Evolutionary conservation across 2,329 filamentous ascomycete genomes (phyloP), one percentile per base, ranked within the genome.

Genomic region (Aureobasidium vineae): DNA sequence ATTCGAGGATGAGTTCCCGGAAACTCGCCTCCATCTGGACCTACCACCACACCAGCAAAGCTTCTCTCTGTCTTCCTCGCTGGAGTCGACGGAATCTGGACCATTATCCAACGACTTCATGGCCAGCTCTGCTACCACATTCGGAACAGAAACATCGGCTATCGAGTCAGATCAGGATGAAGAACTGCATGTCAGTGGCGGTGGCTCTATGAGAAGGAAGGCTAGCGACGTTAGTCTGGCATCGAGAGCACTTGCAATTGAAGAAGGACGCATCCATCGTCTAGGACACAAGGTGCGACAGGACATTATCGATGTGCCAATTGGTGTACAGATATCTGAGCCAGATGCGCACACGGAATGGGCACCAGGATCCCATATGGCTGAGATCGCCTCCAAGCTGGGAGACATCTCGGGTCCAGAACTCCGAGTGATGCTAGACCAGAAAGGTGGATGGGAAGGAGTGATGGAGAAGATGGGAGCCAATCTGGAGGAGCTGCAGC

Each of bases 1-100:
- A 33, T 99, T 98, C 75, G 95, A 98, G 76, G 90, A 96, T 75
- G 94, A 98, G 77, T 98, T 92, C 73, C 95, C 95, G 0, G 94
- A 98, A 74, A 96, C 91, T 0, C 87, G 91, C 41, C 81, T 86
- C 49, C 71, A 74, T 19, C 69, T 69, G 7, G 68, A 67, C 70
- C 71, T 33, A n/a, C 59, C 45, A n/a, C 43, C 52, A 19, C 47
- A 56, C 26, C 23, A 41, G 36, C 54, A 41, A 8, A 49, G 33
- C 33, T 31, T 61, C 8, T 68, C 67, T n/a, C 26, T 68, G 13
- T 59, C 67, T n/a, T 68, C 67, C 10, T 68, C 67, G 10, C 31
- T 68, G 23, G 63, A 65, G 31, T 68, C 67, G 16, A 54, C 63
- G 15, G 43, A 65, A 11, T 50, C 47, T 60, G 56, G 49, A 26